A percentile compares a stretch with the other conserved stretches of the same genome.
Conservation (phyloP, 345 rosid species). For the Abelmoschus esculentus region DNA sequence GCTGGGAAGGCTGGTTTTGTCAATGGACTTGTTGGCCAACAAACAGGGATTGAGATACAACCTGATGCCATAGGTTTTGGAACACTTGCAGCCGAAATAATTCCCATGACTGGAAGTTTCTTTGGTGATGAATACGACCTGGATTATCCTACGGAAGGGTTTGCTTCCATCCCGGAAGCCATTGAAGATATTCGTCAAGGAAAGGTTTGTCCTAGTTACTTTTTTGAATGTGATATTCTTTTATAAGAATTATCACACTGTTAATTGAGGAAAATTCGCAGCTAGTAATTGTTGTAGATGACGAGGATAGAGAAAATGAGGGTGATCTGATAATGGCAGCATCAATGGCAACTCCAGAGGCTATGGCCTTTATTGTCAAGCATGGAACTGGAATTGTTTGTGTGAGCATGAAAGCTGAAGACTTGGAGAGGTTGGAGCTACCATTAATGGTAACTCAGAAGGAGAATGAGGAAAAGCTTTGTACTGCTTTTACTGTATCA, state of each 20-base stretch:
- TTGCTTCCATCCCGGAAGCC: constrained; percentile 64
- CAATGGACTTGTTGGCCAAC: constrained; percentile 8
- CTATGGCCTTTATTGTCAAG: constrained; percentile 85
- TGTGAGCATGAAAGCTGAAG: constrained; percentile 76
- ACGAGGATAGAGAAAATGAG: constrained; percentile 91
- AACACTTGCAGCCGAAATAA: constrained; percentile 33
- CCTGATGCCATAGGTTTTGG: constrained; percentile 31
- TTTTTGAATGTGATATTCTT: constrained; percentile 9
- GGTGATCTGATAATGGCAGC: constrained; percentile 95
- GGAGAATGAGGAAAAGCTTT: constrained; percentile 77
- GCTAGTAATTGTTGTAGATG: constrained; percentile 86
- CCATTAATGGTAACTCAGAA: constrained; percentile 76
- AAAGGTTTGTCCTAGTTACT: constrained; percentile 37
- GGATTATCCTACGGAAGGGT: constrained; percentile 55
- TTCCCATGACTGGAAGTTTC: constrained; percentile 29
- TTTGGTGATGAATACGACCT: constrained; percentile 49
- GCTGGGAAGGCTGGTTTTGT: constrained; percentile 13
- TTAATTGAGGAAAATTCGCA: constrained; percentile 14
- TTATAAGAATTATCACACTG: neutral
- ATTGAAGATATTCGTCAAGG: constrained; percentile 69
- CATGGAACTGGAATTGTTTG: constrained; percentile 91
- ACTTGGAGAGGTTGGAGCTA: constrained; percentile 76
- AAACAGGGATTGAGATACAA: constrained; percentile 26
- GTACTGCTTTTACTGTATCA: constrained; percentile 81
- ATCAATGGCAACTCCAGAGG: constrained; percentile 63